Evolutionary conservation across 164 flowering plant species (phyloP), one percentile per base, ranked within the genome.

Genomic region (Umbilicus rupestris): DNA sequence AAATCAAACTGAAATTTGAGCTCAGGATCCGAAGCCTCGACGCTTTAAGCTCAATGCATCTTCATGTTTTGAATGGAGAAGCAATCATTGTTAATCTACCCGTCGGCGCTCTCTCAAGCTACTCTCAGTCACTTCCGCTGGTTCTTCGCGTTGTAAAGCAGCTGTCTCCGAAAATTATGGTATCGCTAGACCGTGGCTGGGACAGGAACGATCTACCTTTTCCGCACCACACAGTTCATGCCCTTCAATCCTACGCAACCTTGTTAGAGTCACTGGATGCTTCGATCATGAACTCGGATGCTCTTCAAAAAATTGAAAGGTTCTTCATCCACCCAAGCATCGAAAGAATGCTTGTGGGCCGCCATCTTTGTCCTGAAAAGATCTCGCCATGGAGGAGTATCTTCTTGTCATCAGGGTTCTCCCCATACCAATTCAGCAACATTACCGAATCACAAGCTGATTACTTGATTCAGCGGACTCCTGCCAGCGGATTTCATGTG

Each of bases 381-480:
- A 69, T 62, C 16, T 73, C 68, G 10, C 75, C 76, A 2, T 85
- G 87, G 84, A 74, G 73, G 69, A 66, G 66, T 26, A 52, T 83
- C 22, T 75, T 83, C 24, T 3, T 71, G 52, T 67, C 72, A 15
- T 70, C 76, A 8, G 88, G 86, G 14, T 81, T 84, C 69, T 70
- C 76, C 0, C 84, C 86, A 1, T 50, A 72, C 44, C 30, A 73
- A 5, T 79, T 86, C 71, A 86, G 87, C 69, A 81, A 82, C 46
- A 71, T 82, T 58, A 69, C 81, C 9, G 90, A 86, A 68, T 69
- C 84, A 0, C 90, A 86, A 66, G 88, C 88, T 16, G 86, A 84
- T 39, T 84, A 79, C 69, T 45, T 86, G 68, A 74, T 84, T 66
- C 82, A 80, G 73, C 47, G 85, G 62, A 77, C 73, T 22, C 79